Percentiles rank a stretch among this genome's conserved stretches.
Conservation (phyloP, 225 moss, liverwort and hornwort genomes). For the Ulota crispa region DNA sequence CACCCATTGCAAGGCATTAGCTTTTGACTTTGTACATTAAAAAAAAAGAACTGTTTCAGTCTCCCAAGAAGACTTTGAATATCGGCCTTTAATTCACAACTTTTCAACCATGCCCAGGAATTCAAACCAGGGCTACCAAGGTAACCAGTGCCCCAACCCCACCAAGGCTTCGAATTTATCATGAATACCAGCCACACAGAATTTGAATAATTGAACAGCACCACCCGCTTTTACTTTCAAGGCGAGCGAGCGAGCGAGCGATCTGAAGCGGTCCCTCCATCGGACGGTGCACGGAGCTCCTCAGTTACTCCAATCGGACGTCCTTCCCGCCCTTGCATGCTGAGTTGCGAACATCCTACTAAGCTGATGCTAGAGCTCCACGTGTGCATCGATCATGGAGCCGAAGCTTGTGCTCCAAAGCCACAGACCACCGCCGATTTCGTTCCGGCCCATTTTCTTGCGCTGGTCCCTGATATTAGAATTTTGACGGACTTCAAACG, state of each 20-base stretch:
- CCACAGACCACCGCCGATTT: background rate
- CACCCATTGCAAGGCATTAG: too few relatives aligned
- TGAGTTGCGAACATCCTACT: background rate
- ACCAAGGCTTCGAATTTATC: background rate
- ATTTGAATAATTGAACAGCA: conserved; percentile 16
- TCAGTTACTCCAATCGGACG: conserved; percentile 5
- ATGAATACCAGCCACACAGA: background rate
- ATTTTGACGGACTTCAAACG: background rate
- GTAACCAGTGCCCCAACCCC: background rate
- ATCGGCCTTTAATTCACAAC: background rate
- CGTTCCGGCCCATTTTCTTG: background rate
- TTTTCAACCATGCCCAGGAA: background rate
- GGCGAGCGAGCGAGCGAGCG: background rate
- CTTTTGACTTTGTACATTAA: too few relatives aligned
- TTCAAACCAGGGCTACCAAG: background rate
- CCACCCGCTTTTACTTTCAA: background rate
- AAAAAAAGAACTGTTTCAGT: too few relatives aligned
- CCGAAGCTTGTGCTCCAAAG: background rate
- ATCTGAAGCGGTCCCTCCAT: background rate
- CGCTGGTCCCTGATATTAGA: background rate
- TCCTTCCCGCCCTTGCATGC: conserved; percentile 26
- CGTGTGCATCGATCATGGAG: background rate
- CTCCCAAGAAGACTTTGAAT: too few relatives aligned
- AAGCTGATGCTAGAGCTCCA: background rate
- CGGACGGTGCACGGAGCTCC: background rate